A percentile compares a stretch with the other conserved stretches of the same genome.
Evolutionary conservation across 2,329 filamentous ascomycete species (phyloP).

Genomic region (Chaetomiaceae sp.): DNA sequence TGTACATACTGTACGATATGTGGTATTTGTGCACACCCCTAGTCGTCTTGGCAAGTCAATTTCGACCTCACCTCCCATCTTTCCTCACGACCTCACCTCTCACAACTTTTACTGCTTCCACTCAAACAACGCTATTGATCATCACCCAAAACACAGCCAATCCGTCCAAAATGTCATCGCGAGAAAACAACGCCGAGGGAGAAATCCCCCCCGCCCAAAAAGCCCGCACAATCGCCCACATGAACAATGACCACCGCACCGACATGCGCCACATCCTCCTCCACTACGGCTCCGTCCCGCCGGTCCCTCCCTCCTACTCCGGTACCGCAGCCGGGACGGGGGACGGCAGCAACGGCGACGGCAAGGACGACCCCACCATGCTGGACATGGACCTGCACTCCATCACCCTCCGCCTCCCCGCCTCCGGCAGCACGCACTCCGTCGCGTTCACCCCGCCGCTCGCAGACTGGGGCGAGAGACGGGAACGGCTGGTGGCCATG

Average conservation of each 20-base stretch:
- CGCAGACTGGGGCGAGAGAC: conserved; percentile 61
- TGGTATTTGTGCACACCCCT: not conserved
- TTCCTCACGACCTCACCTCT: not conserved
- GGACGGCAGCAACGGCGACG: conserved; percentile 47
- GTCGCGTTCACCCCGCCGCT: conserved; percentile 70
- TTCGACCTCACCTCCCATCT: conserved; percentile 1
- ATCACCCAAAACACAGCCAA: not conserved
- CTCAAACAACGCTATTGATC: not conserved
- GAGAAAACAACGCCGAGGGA: not conserved
- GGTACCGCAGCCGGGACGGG: conserved; percentile 25
- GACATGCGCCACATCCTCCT: conserved; percentile 76
- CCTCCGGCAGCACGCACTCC: conserved; percentile 41
- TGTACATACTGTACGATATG: no score
- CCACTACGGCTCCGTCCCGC: conserved; percentile 58
- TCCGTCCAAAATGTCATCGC: not conserved
- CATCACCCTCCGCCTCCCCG: conserved; percentile 55
- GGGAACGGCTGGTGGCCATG: conserved; percentile 70
- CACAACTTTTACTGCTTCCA: not conserved
- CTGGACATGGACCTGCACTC: conserved; percentile 59
- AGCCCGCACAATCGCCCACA: conserved; percentile 62
- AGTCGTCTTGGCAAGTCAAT: conserved; percentile 7
- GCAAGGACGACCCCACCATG: conserved; percentile 44
- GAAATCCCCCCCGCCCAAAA: conserved; percentile 23
- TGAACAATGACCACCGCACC: conserved; percentile 77
- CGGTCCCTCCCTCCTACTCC: conserved; percentile 20